Conservation (phyloP, 2,329 filamentous ascomycete species). For the Sclerotinia subarctica region DNA sequence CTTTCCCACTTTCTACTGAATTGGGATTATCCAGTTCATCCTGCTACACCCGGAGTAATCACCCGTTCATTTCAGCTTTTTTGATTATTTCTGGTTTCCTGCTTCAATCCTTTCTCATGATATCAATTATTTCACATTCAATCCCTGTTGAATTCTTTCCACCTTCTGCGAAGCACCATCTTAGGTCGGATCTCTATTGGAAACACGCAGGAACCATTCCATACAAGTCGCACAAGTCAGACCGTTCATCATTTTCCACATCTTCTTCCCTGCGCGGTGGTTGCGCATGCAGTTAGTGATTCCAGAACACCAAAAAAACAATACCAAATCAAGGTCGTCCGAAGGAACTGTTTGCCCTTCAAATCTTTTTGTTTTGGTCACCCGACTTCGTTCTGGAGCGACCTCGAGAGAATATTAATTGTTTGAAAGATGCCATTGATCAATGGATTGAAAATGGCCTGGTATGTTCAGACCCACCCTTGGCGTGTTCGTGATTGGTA, state of each 20-base stretch:
- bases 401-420: constrained; percentile 2
- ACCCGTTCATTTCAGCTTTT: not conserved
- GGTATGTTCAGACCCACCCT: constrained; percentile 48
- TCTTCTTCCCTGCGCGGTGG: constrained; percentile 11
- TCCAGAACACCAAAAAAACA: constrained; percentile 18
- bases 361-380: constrained; percentile 23
- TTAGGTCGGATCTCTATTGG: not conserved
- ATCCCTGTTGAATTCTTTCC: not conserved
- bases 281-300: constrained; percentile 24
- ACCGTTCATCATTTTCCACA: constrained; percentile 1
- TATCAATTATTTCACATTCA: not conserved
- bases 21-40: not conserved
- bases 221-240: not conserved
- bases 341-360: constrained; percentile 28
- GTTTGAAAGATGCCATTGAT: constrained; percentile 59
- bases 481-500: not conserved
- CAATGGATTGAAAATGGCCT: constrained; percentile 70
- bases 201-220: not conserved
- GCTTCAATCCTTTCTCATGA: not conserved
- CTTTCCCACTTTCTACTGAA: not conserved
- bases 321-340: constrained; percentile 21
- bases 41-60: not conserved
- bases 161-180: not conserved
- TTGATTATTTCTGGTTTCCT: not conserved
- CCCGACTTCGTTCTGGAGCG: constrained; percentile 24